phyloP scores from a whole-genome alignment of 164 flowering plant species.

The Vitis vinifera region DNA sequence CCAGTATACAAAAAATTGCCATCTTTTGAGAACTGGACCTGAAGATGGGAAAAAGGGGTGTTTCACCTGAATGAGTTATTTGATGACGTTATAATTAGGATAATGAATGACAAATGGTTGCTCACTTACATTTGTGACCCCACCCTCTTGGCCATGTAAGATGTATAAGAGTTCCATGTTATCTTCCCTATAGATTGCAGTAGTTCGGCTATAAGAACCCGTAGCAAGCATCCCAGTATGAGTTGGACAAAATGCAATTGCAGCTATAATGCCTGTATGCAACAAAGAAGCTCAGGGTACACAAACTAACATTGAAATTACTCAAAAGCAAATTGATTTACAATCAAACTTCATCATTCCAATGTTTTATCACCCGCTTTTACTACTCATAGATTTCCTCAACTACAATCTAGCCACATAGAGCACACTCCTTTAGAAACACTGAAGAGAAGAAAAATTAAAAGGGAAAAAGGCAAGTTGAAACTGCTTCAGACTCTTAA shows the following conservation, averaged over 20 bases:
- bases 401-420: too few relatives aligned
- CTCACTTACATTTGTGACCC: slow-evolving; percentile 84
- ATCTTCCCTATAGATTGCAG: slow-evolving; percentile 83
- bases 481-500: too few relatives aligned
- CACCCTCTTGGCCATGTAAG: slow-evolving; percentile 97
- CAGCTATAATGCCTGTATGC: slow-evolving; percentile 76
- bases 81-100: neutral
- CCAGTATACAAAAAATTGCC: slow-evolving; percentile 92
- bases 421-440: too few relatives aligned
- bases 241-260: slow-evolving; percentile 78
- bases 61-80: slow-evolving; percentile 3
- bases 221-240: slow-evolving; percentile 80
- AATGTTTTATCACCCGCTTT: too few relatives aligned
- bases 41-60: slow-evolving; percentile 11
- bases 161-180: slow-evolving; percentile 89
- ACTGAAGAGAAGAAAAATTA: too few relatives aligned
- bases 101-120: neutral
- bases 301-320: neutral
- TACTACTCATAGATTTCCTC: too few relatives aligned
- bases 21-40: slow-evolving; percentile 93
- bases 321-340: neutral
- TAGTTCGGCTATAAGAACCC: slow-evolving; percentile 86
- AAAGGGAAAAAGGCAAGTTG: too few relatives aligned
- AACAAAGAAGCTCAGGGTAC: neutral
- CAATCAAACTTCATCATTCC: neutral